Base-by-base conservation (phyloP, 345 rosid genomes). In the Linum usitatissimum region DNA sequence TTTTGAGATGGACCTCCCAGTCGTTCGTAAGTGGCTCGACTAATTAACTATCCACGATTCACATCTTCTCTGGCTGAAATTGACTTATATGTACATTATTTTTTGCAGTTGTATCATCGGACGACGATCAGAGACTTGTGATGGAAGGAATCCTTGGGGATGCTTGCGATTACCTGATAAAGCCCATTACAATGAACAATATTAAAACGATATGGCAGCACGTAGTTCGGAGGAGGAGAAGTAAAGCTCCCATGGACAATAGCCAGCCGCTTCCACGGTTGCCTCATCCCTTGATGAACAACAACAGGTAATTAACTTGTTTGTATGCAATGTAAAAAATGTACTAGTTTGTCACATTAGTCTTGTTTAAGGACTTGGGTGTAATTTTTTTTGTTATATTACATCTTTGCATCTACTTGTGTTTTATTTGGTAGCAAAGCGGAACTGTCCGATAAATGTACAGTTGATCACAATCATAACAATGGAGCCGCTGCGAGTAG, bases 91-190 rank as follows among this genome's bases (percentile, higher is more conserved):
- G 9, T 1, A 6, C 6, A 30, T 17, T 2, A 3, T 21, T 55
- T 55, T 3, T 18, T 6, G 18, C 60, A 71, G 78, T 73, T 60
- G 68, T 68, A 66, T 77, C 78, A 8, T 21, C 73, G 3, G 73
- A 77, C 4, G 78, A 73, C 2, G 30, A 53, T 28, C 49, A 63
- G 7, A 64, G 49, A n/a, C 49, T 62, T 54, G 53, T 77, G 5
- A 14, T 48, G 53, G 60, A 65, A 6, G 64, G 76, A 18, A 49
- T 77, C 13, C 12, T 65, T 8, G 48, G 60, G 17, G 81, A 78
- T 15, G 78, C 78, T 30, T 73, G 78, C 60, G 81, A 77, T 65
- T 73, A 62, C 53, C 57, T 68, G 68, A 60, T 66, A 13, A 73
- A 77, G 49, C 78, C 81, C 6, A 28, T 77, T 53, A 62, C 54